Percentiles rank a stretch among this genome's conserved stretches.
phyloP scores from a whole-genome alignment of 2,329 filamentous ascomycete species.

The Fragosphaeria purpurea region DNA sequence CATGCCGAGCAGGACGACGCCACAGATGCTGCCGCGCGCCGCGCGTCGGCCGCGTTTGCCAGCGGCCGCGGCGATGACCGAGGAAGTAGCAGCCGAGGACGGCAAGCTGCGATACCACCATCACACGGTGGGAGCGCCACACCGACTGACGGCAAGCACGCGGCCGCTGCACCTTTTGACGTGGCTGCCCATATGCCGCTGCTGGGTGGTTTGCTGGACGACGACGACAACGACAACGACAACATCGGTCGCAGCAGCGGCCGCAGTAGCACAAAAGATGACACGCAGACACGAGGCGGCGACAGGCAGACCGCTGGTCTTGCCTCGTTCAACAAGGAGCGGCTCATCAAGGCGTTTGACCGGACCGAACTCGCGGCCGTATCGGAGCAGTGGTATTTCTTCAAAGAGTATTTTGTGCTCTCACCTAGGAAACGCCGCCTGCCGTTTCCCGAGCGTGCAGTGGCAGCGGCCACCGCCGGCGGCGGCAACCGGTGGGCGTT shows the following conservation, averaged over 20 bases:
- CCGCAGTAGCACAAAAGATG: too few species aligned
- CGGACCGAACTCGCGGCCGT: constrained; percentile 32
- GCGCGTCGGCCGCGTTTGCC: constrained; percentile 27
- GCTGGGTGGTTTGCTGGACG: constrained; percentile 18
- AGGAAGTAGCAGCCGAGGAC: neutral
- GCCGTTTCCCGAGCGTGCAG: constrained; percentile 28
- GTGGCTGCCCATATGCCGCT: constrained; percentile 15
- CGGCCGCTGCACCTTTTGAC: neutral
- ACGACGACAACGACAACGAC: constrained; percentile 21
- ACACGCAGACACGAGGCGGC: neutral
- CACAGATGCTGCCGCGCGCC: constrained; percentile 44
- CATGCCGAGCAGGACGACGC: constrained; percentile 50
- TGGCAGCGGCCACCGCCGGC: constrained; percentile 9
- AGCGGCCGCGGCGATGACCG: constrained; percentile 6
- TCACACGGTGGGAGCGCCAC: constrained; percentile 2
- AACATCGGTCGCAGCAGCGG: constrained; percentile 1
- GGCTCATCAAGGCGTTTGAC: constrained; percentile 36
- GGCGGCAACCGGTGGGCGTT: constrained; percentile 32
- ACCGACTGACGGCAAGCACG: constrained; percentile 9
- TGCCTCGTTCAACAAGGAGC: constrained; percentile 23
- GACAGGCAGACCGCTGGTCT: constrained; percentile 21
- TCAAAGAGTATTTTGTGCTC: constrained; percentile 25
- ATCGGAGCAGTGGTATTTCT: constrained; percentile 40
- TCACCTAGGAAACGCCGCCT: constrained; percentile 14
- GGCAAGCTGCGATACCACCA: neutral